Evolutionary conservation across 2,329 filamentous ascomycete species (phyloP), one percentile per base, ranked within the genome.

Genomic region (Colletotrichum zoysiae): DNA sequence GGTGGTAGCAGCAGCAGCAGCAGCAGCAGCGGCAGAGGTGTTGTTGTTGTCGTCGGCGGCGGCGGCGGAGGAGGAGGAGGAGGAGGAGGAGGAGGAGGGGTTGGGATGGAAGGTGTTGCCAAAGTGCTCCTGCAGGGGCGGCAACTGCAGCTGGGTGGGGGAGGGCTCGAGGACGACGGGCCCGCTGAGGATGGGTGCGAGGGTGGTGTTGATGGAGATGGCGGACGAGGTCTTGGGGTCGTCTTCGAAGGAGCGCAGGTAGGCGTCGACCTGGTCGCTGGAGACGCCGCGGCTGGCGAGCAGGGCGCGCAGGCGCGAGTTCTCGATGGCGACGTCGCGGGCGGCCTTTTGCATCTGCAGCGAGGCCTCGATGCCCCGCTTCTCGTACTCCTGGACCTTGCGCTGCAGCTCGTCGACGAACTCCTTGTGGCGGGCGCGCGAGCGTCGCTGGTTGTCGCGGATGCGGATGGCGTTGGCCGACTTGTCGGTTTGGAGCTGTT

Each of bases 301-400:
- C 69, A 88, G 78, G 50, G 79, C 78, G 18, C 84, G 80, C 35
- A 89, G 78, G 40, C 82, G 77, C 60, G 79, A 79, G 73, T 89
- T 89, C 74, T 87, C 85, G 40, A 82, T 76, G 20, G 83, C 84
- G 23, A 89, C 86, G 66, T 79, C 81, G 30, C 85, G 83, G 6
- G 87, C 87, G 1, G 85, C 85, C 38, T 81, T 81, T 77, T 89
- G 88, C 84, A 90, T 86, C 76, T 87, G 85, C 14, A 85, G 75
- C 3, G 85, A 86, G 5, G 87, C 87, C 66, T 84, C 81, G 20
- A 85, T 81, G 30, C 84, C 86, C 6, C 78, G 81, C n/a, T 78
- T 78, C 78, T 88, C 85, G 76, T 84, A 85, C 38, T 85, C 84
- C 26, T 81, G 81, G 44, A 89, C 73, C 55, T 82, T 82, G 30